Evolutionary conservation across 2,329 filamentous ascomycete genomes (phyloP).

Genomic region (Celoporthe dispersa): DNA sequence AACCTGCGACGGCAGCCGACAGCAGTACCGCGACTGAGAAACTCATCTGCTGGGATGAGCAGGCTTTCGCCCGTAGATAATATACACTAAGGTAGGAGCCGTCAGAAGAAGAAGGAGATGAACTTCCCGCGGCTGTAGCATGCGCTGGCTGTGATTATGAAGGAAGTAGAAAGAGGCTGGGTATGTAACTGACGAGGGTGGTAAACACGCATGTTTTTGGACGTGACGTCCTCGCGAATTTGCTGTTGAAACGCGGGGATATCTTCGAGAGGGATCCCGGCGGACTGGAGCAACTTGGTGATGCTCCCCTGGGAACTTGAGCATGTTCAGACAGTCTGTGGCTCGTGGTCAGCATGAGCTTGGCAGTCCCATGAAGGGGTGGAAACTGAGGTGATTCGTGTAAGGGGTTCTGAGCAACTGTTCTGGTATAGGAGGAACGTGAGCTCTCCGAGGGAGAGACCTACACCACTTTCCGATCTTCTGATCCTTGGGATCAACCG

Average conservation of each 20-base stretch:
- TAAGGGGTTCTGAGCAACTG: neutral
- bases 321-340: constrained; percentile 12
- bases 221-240: constrained; percentile 8
- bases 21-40: neutral
- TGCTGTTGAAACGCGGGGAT: constrained; percentile 7
- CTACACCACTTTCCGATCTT: constrained; percentile 17
- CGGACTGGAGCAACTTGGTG: constrained; percentile 8
- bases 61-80: neutral
- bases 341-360: neutral
- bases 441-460: neutral
- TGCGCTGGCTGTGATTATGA: neutral
- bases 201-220: constrained; percentile 12
- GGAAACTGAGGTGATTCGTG: neutral
- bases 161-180: neutral
- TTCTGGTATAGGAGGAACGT: neutral
- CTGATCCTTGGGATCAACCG: constrained; percentile 8
- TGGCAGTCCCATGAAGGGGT: neutral
- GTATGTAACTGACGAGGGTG: constrained; percentile 14
- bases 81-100: neutral
- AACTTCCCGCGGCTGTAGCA: neutral
- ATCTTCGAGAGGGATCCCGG: constrained; percentile 2
- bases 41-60: neutral
- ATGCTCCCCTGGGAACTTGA: constrained; percentile 12
- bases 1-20: neutral
- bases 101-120: neutral